Evolutionary conservation across 2,329 filamentous ascomycete genomes (phyloP).

Genomic region (Akanthomyces dipterigenus): DNA sequence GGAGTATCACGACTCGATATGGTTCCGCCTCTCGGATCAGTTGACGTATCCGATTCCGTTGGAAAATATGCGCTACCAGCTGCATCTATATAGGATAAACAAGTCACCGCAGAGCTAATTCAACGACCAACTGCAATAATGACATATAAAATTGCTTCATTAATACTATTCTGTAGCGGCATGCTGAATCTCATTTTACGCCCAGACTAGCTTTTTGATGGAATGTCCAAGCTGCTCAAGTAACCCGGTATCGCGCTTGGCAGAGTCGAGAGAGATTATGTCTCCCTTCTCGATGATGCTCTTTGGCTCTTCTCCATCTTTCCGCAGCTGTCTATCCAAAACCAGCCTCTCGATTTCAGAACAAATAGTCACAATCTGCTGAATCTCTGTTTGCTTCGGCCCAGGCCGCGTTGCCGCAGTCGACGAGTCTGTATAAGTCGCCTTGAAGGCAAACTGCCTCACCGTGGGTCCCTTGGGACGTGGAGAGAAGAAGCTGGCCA

Average conservation of each 20-base stretch:
- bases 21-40: constrained; percentile 67
- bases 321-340: constrained; percentile 38
- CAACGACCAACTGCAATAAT: neutral
- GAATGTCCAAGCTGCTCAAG: constrained; percentile 83
- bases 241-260: constrained; percentile 78
- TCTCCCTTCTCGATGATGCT: constrained; percentile 52
- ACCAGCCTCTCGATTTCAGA: constrained; percentile 68
- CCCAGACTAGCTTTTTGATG: constrained; percentile 92
- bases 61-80: constrained; percentile 93
- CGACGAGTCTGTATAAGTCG: constrained; percentile 46
- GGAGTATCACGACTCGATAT: constrained; percentile 67
- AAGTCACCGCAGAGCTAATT: neutral
- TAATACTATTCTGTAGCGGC: constrained; percentile 6
- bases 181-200: constrained; percentile 26
- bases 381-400: constrained; percentile 43
- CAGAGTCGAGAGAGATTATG: constrained; percentile 78
- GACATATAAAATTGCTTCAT: neutral
- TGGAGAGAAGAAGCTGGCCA: constrained; percentile 37
- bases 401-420: constrained; percentile 44
- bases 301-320: constrained; percentile 35
- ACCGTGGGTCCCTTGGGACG: constrained; percentile 26
- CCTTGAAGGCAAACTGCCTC: constrained; percentile 48
- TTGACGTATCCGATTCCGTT: constrained; percentile 76
- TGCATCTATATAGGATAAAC: constrained; percentile 64
- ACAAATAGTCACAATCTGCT: constrained; percentile 59